Evolutionary conservation across 768 basidiomycete species (phyloP).

Genomic region (Calocybe gangraenosa): DNA sequence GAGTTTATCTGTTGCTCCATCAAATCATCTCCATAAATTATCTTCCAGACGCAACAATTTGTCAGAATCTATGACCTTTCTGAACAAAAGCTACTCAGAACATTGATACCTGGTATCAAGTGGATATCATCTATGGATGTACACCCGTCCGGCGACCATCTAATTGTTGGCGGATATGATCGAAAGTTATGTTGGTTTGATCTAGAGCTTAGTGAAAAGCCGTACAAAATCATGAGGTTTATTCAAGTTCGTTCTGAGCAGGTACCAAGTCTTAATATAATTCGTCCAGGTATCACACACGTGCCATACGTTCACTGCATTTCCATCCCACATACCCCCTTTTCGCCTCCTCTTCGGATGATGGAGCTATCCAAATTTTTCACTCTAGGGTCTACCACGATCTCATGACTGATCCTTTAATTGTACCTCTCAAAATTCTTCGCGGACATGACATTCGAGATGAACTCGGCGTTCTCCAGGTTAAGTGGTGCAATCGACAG

Average conservation of each 20-base stretch:
- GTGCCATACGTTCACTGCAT: slow-evolving; percentile 87
- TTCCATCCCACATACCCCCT: slow-evolving; percentile 95
- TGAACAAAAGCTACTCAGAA: slow-evolving; percentile 90
- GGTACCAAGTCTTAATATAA: slow-evolving; percentile 7
- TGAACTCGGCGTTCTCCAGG: slow-evolving; percentile 86
- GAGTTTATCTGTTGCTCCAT: slow-evolving; percentile 27
- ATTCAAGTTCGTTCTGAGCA: slow-evolving; percentile 9
- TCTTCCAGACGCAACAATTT: slow-evolving; percentile 85
- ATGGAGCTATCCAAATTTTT: slow-evolving; percentile 96
- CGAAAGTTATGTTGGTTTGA: slow-evolving; percentile 99
- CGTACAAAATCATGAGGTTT: slow-evolving; percentile 93
- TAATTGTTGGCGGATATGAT: slow-evolving; percentile 97
- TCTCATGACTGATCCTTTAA: slow-evolving; percentile 94
- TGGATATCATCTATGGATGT: slow-evolving; percentile 99
- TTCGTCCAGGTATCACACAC: slow-evolving; percentile 76
- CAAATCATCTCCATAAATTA: slow-evolving; percentile 11
- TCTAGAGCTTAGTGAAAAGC: slow-evolving; percentile 92
- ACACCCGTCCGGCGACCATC: slow-evolving; percentile 92
- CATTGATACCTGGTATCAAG: slow-evolving; percentile 89
- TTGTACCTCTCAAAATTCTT: slow-evolving; percentile 95
- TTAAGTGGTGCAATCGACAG: slow-evolving; percentile 84
- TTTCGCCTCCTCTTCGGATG: slow-evolving; percentile 95
- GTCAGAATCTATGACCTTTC: slow-evolving; percentile 93
- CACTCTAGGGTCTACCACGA: slow-evolving; percentile 94
- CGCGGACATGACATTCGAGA: slow-evolving; percentile 85